A percentile compares a stretch with the other conserved stretches of the same genome.
phyloP scores from a whole-genome alignment of 495 filamentous ascomycete species.

The Usnea hakonensis region DNA sequence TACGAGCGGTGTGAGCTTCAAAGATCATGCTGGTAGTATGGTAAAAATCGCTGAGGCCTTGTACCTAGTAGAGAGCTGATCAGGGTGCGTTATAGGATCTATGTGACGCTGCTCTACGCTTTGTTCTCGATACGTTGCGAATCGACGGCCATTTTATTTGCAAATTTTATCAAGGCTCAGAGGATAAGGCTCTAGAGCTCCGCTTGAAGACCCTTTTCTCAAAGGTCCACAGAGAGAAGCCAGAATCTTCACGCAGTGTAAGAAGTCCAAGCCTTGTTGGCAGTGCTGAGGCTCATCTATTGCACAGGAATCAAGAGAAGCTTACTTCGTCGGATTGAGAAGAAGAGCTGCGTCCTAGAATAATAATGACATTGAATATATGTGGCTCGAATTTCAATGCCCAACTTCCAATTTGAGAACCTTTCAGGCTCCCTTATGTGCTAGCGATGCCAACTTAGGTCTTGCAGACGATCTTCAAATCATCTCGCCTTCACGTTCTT shows the following conservation, averaged over 20 bases:
- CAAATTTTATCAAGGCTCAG: conserved; percentile 90
- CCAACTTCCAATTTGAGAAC: too few species aligned
- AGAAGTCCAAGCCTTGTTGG: conserved; percentile 26
- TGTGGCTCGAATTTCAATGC: too few species aligned
- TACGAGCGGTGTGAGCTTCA: conserved; percentile 76
- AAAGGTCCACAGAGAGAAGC: conserved; percentile 78
- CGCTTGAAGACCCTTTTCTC: conserved; percentile 65
- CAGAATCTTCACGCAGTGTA: conserved; percentile 80
- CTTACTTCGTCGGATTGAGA: conserved; percentile 71
- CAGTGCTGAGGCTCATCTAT: conserved; percentile 15
- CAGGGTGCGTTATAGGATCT: conserved; percentile 55
- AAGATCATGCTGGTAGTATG: conserved; percentile 93
- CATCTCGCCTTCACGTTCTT: conserved; percentile 35
- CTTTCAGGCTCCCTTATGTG: neutral
- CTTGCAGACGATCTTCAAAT: conserved; percentile 18
- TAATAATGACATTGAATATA: conserved; percentile 31
- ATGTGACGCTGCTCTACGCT: conserved; percentile 73
- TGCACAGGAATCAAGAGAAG: conserved; percentile 78
- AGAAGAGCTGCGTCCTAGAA: conserved; percentile 43
- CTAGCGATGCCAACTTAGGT: neutral
- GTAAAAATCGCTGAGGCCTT: conserved; percentile 39
- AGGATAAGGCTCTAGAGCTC: conserved; percentile 70
- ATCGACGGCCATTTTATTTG: conserved; percentile 83
- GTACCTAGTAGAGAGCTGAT: neutral
- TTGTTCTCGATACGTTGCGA: conserved; percentile 76